Evolutionary conservation across 495 filamentous ascomycete genomes (phyloP), one percentile per base, ranked within the genome.

Genomic region (Neurospora sp.): DNA sequence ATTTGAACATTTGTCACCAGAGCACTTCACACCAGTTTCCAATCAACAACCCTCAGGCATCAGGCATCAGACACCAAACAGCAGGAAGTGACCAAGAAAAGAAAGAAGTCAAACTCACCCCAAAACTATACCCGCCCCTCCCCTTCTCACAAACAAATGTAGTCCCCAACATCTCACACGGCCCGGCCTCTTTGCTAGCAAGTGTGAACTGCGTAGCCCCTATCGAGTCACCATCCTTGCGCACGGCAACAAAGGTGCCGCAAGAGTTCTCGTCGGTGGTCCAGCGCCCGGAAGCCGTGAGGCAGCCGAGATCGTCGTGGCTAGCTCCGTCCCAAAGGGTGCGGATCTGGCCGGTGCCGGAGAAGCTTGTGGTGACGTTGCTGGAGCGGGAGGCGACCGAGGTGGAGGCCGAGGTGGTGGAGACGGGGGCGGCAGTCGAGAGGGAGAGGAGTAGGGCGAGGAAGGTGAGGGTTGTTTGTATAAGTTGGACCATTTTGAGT

Each of bases 251-350:
- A 20, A 79, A 79, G 4, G 68, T 65, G 48, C 71, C 77, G 73
- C 76, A 79, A 7, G 41, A 42, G 4, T 20, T 27, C n/a, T 75
- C 69, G 73, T 79, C 45, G 38, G 70, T 39, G 2, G 77, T 79
- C 76, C 76, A 79, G 22, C 40, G 69, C 1, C 77, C 77, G 2
- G 45, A 16, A 16, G 69, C 42, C 16, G 77, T 79, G 22, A 79
- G 44, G 69, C 77, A 79, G 20, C 77, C 77, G n/a, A 79, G 77
- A 41, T 77, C 73, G 17, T 70, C 45, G 69, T 77, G 53, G 70
- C 72, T 70, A 40, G 69, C 73, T 37, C 74, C 41, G 39, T 72
- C 68, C 76, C 76, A 79, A 20, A 39, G 70, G 1, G 75, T 70
- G 37, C 76, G 74, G 27, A 79, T 61, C 40, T 77, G 76, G 48